Evolutionary conservation across 805 yeast species (phyloP).

Genomic region (Zygotorulaspora florentina): DNA sequence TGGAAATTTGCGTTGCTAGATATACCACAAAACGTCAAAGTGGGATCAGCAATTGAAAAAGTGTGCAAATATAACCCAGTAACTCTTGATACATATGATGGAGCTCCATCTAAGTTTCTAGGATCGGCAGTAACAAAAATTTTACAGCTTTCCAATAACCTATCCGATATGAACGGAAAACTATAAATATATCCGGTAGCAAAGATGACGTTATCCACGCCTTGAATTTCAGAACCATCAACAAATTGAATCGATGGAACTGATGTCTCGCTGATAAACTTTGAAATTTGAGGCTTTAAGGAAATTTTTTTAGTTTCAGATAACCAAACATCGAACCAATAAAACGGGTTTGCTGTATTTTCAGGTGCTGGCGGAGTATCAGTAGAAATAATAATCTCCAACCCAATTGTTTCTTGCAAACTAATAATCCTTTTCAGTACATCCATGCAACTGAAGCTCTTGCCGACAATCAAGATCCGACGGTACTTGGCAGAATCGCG

Average conservation of each 20-base stretch:
- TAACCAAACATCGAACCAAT: constrained; percentile 38
- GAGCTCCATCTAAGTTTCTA: constrained; percentile 8
- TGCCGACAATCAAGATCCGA: constrained; percentile 39
- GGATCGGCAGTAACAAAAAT: constrained; percentile 19
- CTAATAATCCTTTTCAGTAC: constrained; percentile 40
- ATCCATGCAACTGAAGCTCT: constrained; percentile 39
- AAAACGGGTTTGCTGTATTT: constrained; percentile 43
- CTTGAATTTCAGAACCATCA: constrained; percentile 30
- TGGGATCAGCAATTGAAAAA: constrained; percentile 44
- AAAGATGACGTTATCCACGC: constrained; percentile 40
- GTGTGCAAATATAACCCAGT: constrained; percentile 44
- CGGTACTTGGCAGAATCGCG: constrained; percentile 19
- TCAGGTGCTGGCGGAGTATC: constrained; percentile 45
- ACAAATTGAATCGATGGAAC: constrained; percentile 27
- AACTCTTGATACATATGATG: constrained; percentile 31
- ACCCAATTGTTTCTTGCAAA: constrained; percentile 18
- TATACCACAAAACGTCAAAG: constrained; percentile 43
- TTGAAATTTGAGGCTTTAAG: constrained; percentile 32
- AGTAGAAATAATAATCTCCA: constrained; percentile 54
- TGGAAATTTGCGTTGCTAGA: constrained; percentile 23
- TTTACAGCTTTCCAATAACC: constrained; percentile 13
- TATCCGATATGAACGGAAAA: constrained; percentile 18
- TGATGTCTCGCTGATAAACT: constrained; percentile 23
- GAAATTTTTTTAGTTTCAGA: constrained; percentile 30
- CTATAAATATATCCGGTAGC: constrained; percentile 45